These are phyloP conservation scores for Cucurbita moschata DNA, from an alignment of 306 rosid species.

Conservation along the genomic window DNA sequence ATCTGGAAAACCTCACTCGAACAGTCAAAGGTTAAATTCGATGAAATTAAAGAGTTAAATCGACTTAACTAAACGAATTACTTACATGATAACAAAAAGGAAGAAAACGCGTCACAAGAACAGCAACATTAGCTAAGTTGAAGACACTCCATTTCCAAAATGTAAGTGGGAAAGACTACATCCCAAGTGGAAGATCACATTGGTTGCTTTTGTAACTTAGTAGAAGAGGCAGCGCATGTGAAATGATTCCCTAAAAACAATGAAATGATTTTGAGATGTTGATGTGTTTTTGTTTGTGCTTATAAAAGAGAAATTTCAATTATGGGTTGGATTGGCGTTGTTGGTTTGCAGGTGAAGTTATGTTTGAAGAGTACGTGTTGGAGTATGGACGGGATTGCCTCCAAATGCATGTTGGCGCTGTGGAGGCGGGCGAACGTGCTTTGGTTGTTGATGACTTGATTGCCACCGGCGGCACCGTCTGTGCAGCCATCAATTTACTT, in stretches of 20 bases:
- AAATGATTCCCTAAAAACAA: not conserved
- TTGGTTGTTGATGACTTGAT: conserved; percentile 89
- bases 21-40: too few relatives aligned
- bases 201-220: not conserved
- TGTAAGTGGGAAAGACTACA: not conserved
- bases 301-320: not conserved
- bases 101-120: not conserved
- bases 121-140: not conserved
- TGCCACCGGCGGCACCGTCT: conserved; percentile 93
- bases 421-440: conserved; percentile 64
- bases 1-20: too few relatives aligned
- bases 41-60: too few relatives aligned
- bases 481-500: conserved; percentile 89
- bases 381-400: conserved; percentile 91
- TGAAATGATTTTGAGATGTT: not conserved
- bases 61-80: too few relatives aligned
- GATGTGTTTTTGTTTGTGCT: not conserved
- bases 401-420: conserved; percentile 99
- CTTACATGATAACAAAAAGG: too few relatives aligned
- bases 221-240: conserved; percentile 4
- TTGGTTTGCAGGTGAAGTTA: conserved; percentile 45
- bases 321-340: not conserved
- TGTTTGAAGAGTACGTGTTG: conserved; percentile 67
- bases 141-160: not conserved
- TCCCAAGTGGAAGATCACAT: not conserved